These are phyloP conservation scores for Pythium aquatile DNA, from an alignment of 352 stramenopile genomes.

Conservation along the genomic window DNA sequence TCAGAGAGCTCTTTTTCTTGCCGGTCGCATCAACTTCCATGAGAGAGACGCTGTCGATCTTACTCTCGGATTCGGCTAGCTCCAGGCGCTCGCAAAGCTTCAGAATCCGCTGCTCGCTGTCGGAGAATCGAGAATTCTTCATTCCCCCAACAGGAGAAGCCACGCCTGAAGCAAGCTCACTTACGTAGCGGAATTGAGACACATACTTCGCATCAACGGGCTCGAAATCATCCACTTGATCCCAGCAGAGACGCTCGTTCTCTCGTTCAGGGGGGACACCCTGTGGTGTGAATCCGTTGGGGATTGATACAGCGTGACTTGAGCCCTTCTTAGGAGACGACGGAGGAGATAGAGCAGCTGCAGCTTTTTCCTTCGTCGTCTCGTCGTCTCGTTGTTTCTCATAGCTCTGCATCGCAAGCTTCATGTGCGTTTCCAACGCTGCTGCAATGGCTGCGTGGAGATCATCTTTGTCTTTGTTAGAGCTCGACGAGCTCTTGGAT, in stretches of 20 bases:
- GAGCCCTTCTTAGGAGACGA: conserved; percentile 11
- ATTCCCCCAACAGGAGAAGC: conserved; percentile 18
- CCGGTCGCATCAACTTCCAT: conserved; percentile 68
- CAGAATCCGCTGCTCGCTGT: conserved; percentile 45
- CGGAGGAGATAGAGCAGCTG: not conserved
- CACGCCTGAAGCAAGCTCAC: conserved; percentile 23
- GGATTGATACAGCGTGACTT: not conserved
- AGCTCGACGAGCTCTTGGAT: not conserved
- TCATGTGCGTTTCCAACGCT: conserved; percentile 51
- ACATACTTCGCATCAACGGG: conserved; percentile 42
- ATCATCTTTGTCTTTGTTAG: conserved; percentile 27
- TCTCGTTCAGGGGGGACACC: not conserved
- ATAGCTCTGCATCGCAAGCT: conserved; percentile 33
- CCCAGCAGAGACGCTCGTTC: conserved; percentile 36
- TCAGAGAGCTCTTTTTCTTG: conserved; percentile 50
- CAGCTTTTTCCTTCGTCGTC: conserved; percentile 14
- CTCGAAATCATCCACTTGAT: conserved; percentile 50
- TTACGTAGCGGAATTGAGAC: conserved; percentile 43
- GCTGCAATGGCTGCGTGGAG: conserved; percentile 50
- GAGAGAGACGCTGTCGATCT: conserved; percentile 42
- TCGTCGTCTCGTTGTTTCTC: conserved; percentile 24
- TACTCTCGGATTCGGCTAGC: conserved; percentile 38
- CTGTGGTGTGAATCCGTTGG: not conserved
- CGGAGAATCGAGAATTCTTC: conserved; percentile 22
- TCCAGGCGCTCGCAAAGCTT: conserved; percentile 62